These are phyloP conservation scores for Trypanosoma vivax DNA, from an alignment of 208 protist genomes.

Conservation along the genomic window DNA sequence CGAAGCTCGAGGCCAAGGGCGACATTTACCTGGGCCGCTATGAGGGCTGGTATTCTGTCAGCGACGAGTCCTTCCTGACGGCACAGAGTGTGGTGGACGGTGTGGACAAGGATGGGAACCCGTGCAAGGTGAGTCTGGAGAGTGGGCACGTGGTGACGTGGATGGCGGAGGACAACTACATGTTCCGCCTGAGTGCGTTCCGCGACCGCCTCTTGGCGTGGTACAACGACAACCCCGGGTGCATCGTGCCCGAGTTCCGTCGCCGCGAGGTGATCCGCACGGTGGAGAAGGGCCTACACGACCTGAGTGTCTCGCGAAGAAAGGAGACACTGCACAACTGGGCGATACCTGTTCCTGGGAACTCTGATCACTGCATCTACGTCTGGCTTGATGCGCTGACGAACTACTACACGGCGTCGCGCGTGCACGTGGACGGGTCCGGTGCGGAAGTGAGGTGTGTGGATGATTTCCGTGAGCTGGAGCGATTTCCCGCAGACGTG, in stretches of 20 bases:
- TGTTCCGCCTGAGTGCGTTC: conserved; percentile 94
- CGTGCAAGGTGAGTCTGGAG: conserved; percentile 90
- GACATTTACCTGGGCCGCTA: conserved; percentile 97
- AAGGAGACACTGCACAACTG: conserved; percentile 85
- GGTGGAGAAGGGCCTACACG: conserved; percentile 82
- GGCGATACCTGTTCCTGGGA: conserved; percentile 96
- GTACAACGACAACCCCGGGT: conserved; percentile 74
- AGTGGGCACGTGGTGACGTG: conserved; percentile 90
- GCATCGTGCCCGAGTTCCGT: conserved; percentile 89
- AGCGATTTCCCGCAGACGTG: conserved; percentile 75
- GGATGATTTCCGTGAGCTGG: conserved; percentile 30
- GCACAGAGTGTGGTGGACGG: conserved; percentile 71
- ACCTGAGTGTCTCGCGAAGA: conserved; percentile 96
- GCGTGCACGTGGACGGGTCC: conserved; percentile 27
- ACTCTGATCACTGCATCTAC: conserved; percentile 96
- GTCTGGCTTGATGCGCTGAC: conserved; percentile 99
- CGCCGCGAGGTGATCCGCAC: conserved; percentile 89
- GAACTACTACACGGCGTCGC: conserved; percentile 97
- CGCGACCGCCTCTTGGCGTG: conserved; percentile 76
- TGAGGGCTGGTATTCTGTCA: conserved; percentile 98
- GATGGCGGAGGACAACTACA: conserved; percentile 98
- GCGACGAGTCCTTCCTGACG: conserved; percentile 95
- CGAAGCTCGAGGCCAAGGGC: conserved; percentile 76
- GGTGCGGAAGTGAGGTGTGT: conserved; percentile 31
- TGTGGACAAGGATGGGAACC: conserved; percentile 82